phyloP scores from a whole-genome alignment of 805 yeast genomes.

The Candida coleopterorum region DNA sequence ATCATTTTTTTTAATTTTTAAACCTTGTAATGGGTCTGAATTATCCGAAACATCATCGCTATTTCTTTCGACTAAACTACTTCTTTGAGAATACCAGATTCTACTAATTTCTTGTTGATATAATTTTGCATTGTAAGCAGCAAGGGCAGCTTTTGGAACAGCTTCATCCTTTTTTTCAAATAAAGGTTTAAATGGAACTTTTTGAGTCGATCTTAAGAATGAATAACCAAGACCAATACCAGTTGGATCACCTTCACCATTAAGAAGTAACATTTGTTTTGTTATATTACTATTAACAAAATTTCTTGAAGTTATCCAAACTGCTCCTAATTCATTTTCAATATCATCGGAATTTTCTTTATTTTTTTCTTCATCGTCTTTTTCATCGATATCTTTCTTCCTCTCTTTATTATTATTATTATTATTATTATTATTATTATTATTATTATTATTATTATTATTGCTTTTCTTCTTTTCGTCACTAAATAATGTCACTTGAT shows the following conservation, averaged over 20 bases:
- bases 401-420: too few species aligned
- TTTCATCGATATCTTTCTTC: too few species aligned
- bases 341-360: constrained; percentile 32
- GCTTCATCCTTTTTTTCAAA: constrained; percentile 32
- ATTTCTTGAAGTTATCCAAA: constrained; percentile 92
- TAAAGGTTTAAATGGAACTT: constrained; percentile 70
- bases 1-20: constrained; percentile 15
- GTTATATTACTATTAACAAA: constrained; percentile 93
- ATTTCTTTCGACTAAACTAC: constrained; percentile 43
- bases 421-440: too few species aligned
- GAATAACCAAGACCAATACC: constrained; percentile 89
- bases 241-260: constrained; percentile 93
- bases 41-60: too few species aligned
- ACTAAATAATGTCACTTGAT: constrained; percentile 53
- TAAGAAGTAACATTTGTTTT: constrained; percentile 91
- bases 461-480: constrained; percentile 28
- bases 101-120: constrained; percentile 86
- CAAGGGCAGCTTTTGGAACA: constrained; percentile 37
- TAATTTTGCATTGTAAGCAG: constrained; percentile 70
- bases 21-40: background rate
- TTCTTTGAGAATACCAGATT: constrained; percentile 85
- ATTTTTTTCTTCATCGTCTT: constrained; percentile 25
- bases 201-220: constrained; percentile 86
- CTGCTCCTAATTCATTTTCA: constrained; percentile 83
- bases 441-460: too few species aligned